A percentile compares a stretch with the other conserved stretches of the same genome.
These are phyloP conservation scores for Entomortierella chlamydospora DNA, from an alignment of 192 early-diverging fungal genomes.

Conservation along the genomic window DNA sequence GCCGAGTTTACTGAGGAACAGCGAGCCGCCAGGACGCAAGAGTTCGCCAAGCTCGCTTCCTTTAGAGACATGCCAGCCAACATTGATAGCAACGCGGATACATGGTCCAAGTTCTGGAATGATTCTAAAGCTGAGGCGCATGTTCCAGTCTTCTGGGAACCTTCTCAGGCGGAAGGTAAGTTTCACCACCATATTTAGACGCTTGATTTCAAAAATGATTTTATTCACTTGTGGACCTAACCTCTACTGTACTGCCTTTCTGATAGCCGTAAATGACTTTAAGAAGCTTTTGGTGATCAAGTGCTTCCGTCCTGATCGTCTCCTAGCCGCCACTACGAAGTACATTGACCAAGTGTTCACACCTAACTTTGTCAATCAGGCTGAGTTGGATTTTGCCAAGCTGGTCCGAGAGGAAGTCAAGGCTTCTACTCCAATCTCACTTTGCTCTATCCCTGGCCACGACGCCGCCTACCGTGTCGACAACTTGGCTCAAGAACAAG, in stretches of 20 bases:
- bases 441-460: conserved; percentile 94
- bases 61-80: conserved; percentile 56
- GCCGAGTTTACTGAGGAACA: conserved; percentile 63
- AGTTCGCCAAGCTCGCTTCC: conserved; percentile 54
- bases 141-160: conserved; percentile 69
- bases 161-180: conserved; percentile 27
- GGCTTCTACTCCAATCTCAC: conserved; percentile 84
- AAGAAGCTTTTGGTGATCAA: conserved; percentile 86
- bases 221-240: too few relatives aligned
- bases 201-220: too few relatives aligned
- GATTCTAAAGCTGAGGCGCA: conserved; percentile 57
- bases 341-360: conserved; percentile 82
- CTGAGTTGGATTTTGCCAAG: conserved; percentile 77
- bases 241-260: background rate
- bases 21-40: conserved; percentile 56
- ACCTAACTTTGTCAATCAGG: conserved; percentile 58
- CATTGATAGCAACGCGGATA: conserved; percentile 53
- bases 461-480: conserved; percentile 97
- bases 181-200: background rate
- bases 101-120: conserved; percentile 64
- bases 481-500: conserved; percentile 78
- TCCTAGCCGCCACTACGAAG: conserved; percentile 77
- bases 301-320: conserved; percentile 88
- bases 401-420: conserved; percentile 80
- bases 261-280: conserved; percentile 70